Evolutionary conservation across 2,329 filamentous ascomycete genomes (phyloP), one percentile per base, ranked within the genome.

Genomic region (Epicoccum sorghinum): DNA sequence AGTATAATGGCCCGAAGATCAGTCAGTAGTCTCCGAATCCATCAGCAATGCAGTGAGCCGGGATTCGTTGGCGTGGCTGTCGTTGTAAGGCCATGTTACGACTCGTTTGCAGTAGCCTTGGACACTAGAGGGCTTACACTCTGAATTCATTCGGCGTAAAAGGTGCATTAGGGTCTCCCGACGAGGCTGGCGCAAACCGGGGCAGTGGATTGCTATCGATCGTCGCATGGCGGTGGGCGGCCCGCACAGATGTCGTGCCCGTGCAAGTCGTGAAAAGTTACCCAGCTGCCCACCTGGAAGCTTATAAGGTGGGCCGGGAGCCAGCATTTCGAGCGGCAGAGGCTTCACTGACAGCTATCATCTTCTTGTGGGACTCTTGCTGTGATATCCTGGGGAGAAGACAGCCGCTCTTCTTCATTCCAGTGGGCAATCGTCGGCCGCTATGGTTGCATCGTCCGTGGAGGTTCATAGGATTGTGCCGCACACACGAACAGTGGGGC

Each of bases 1-100:
- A 29, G 52, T 38, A 50, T 14, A 23, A 24, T 46, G 32, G 25
- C 23, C 41, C 46, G 47, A 55, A 43, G 46, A 50, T 50, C 42
- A 42, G 29, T n/a, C 32, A 32, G 18, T 49, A 37, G 42, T 50
- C 37, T n/a, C 36, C 25, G 5, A 22, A 7, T 22, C 46, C 23
- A 41, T 46, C 41, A 50, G 38, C 37, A 10, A 36, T 35, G 13
- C 10, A 10, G n/a, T n/a, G 18, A 2, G 10, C 12, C 32, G 36
- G 37, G 36, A 47, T 12, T 52, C 42, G 47, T 4, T 44, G 43
- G 47, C 40, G 33, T 35, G 13, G 32, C 32, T 3, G 9, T 33
- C 24, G 24, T 47, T 30, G 24, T 42, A 37, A 13, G 14, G 29
- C 18, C 25, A 47, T 32, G 29, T 29, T 41, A 46, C 27, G 25